phyloP scores from a whole-genome alignment of 805 yeast species.

The Lachancea meyersii region DNA sequence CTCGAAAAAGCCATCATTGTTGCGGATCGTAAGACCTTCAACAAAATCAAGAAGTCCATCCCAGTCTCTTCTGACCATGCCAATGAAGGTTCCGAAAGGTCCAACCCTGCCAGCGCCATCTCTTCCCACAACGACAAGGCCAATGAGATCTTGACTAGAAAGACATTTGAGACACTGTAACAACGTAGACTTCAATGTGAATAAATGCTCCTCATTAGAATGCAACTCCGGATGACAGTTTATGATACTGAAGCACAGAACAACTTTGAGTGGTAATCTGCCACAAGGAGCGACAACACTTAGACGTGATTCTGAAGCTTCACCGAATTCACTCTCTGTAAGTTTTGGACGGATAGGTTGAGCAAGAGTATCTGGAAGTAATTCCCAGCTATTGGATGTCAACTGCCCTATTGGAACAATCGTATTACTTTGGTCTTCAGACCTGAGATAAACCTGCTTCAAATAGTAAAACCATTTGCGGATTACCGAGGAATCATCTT shows the following conservation, averaged over 20 bases:
- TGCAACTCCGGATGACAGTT: constrained; percentile 26
- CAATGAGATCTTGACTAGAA: constrained; percentile 38
- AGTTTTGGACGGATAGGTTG: constrained; percentile 17
- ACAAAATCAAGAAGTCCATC: constrained; percentile 44
- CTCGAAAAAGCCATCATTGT: constrained; percentile 13
- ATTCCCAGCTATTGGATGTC: constrained; percentile 46
- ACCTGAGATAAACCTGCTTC: constrained; percentile 7
- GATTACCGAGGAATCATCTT: constrained; percentile 28
- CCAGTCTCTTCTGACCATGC: constrained; percentile 42
- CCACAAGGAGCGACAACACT: constrained; percentile 37
- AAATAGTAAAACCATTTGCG: constrained; percentile 40
- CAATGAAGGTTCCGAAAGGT: constrained; percentile 40
- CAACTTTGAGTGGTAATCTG: constrained; percentile 35
- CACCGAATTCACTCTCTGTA: not conserved
- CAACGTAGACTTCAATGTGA: constrained; percentile 24
- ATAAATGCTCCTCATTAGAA: constrained; percentile 29
- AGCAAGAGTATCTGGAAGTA: constrained; percentile 30
- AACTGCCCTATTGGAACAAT: constrained; percentile 39
- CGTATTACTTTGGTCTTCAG: not conserved
- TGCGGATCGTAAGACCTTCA: constrained; percentile 31
- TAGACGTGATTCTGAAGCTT: not conserved
- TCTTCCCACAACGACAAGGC: constrained; percentile 43
- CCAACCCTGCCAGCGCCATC: constrained; percentile 36
- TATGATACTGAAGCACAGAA: constrained; percentile 39
- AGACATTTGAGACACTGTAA: constrained; percentile 27